Conservation (phyloP, 441 rosid genomes). For the Gossypium schwendimanii region DNA sequence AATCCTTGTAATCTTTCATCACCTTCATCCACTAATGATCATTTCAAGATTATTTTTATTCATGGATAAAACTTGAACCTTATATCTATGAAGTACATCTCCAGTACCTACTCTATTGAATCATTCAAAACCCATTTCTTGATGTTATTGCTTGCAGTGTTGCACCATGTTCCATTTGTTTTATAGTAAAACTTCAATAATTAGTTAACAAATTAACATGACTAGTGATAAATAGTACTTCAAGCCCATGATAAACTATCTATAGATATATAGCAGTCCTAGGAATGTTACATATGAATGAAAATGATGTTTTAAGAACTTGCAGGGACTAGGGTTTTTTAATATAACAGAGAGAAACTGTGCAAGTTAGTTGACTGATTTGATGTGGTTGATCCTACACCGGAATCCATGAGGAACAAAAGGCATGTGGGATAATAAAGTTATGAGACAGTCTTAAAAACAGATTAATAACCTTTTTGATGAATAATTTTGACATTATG, state of each 20-base stretch:
- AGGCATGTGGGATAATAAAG: not conserved
- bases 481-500: slow-evolving; percentile 10
- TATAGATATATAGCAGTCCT: too few species aligned
- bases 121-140: not conserved
- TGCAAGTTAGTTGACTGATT: not conserved
- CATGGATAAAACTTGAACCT: not conserved
- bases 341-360: too few species aligned
- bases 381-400: slow-evolving; percentile 17
- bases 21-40: not conserved
- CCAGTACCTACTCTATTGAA: not conserved
- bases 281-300: too few species aligned
- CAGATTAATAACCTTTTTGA: not conserved
- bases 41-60: not conserved
- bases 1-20: not conserved
- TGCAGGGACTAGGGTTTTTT: not conserved
- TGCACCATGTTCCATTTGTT: not conserved
- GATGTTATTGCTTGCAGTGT: not conserved
- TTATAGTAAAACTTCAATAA: not conserved
- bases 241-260: not conserved
- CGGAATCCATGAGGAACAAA: slow-evolving; percentile 8
- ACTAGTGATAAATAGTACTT: not conserved
- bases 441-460: not conserved
- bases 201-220: not conserved
- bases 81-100: not conserved
- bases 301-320: not conserved